Conservation (phyloP, 306 rosid species). For the Prunus dulcis region DNA sequence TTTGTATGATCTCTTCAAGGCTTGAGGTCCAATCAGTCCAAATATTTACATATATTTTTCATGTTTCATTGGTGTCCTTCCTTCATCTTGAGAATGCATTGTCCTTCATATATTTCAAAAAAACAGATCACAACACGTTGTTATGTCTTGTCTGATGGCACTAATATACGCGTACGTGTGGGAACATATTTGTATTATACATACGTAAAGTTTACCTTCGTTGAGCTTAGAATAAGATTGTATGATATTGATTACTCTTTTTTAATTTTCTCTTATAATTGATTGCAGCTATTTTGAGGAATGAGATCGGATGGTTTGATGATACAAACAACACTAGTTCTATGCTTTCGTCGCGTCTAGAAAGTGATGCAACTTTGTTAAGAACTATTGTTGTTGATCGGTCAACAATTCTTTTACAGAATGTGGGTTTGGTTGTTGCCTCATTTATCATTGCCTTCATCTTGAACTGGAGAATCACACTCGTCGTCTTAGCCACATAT, state of each 20-base stretch:
- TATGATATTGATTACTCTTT: neutral
- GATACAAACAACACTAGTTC: slow-evolving; percentile 77
- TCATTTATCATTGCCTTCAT: slow-evolving; percentile 83
- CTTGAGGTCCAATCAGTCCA: too few relatives aligned
- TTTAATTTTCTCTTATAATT: slow-evolving; percentile 9
- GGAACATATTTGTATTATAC: too few relatives aligned
- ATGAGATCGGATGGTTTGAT: slow-evolving; percentile 97
- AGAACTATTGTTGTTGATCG: slow-evolving; percentile 87
- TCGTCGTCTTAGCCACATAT: slow-evolving; percentile 86
- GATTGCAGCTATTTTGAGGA: slow-evolving; percentile 83
- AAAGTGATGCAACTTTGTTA: slow-evolving; percentile 75
- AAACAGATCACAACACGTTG: neutral
- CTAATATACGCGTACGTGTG: neutral
- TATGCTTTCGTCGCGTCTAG: slow-evolving; percentile 85
- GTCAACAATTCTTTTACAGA: slow-evolving; percentile 74
- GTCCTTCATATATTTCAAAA: too few relatives aligned
- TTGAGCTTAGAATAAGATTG: neutral
- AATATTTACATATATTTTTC: too few relatives aligned
- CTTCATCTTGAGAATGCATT: neutral
- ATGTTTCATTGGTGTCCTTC: too few relatives aligned
- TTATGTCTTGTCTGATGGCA: neutral
- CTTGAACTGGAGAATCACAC: slow-evolving; percentile 92
- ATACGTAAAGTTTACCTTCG: too few relatives aligned
- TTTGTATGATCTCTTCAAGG: too few relatives aligned
- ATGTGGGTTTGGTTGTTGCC: slow-evolving; percentile 72